phyloP scores from a whole-genome alignment of 306 rosid species.

The Lathyrus oleraceus region DNA sequence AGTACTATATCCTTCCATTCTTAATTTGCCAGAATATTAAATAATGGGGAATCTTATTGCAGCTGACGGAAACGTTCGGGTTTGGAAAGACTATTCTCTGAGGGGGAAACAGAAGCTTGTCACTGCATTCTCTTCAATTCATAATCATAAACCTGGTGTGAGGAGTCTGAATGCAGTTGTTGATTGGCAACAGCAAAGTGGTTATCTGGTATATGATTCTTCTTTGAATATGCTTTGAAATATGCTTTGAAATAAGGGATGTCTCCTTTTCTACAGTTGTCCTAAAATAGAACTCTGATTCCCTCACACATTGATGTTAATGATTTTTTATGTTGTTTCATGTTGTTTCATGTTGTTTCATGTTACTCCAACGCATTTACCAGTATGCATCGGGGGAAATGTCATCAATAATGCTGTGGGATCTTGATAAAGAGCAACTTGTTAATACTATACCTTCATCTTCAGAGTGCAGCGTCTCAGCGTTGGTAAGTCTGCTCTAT shows the following conservation, averaged over 20 bases:
- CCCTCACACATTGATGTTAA: slow-evolving; percentile 7
- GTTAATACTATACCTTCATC: slow-evolving; percentile 71
- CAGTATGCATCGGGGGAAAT: slow-evolving; percentile 92
- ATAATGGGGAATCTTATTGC: slow-evolving; percentile 35
- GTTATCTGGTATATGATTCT: slow-evolving; percentile 74
- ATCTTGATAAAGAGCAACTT: slow-evolving; percentile 90
- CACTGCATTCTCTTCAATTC: slow-evolving; percentile 92
- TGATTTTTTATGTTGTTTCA: slow-evolving; percentile 24
- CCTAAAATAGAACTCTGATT: slow-evolving; percentile 5
- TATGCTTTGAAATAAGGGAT: slow-evolving; percentile 20
- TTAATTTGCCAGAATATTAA: slow-evolving; percentile 9
- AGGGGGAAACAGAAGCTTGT: slow-evolving; percentile 89
- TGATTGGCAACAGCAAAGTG: slow-evolving; percentile 98
- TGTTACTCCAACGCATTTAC: slow-evolving; percentile 35
- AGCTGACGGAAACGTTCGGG: slow-evolving; percentile 90
- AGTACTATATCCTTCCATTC: slow-evolving; percentile 14
- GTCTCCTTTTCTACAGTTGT: not conserved
- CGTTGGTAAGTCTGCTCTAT: slow-evolving; percentile 63
- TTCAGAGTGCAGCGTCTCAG: slow-evolving; percentile 87
- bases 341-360: slow-evolving; percentile 26
- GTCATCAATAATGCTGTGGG: slow-evolving; percentile 85
- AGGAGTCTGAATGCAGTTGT: slow-evolving; percentile 86
- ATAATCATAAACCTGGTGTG: slow-evolving; percentile 85
- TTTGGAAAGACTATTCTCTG: slow-evolving; percentile 86
- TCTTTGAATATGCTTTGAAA: slow-evolving; percentile 30